Evolutionary conservation across 2,329 filamentous ascomycete species (phyloP).

Genomic region (Ramularia endophylla): DNA sequence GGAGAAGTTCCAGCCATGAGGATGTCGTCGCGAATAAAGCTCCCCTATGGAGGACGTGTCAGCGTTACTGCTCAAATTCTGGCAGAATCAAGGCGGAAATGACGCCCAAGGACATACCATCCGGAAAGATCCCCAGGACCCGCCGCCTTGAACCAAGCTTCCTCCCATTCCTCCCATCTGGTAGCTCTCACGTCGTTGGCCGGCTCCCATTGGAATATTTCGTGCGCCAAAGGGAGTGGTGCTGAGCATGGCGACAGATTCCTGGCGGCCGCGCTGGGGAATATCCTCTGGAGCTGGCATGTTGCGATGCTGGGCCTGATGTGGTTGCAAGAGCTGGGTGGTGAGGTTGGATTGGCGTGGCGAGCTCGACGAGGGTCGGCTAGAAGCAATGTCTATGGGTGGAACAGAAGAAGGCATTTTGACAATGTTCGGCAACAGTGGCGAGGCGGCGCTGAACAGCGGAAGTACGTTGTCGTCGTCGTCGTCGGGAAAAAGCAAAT

Average conservation of each 20-base stretch:
- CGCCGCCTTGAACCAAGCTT: slow-evolving; percentile 72
- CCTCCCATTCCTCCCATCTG: slow-evolving; percentile 44
- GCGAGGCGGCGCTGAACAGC: slow-evolving; percentile 20
- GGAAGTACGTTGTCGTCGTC: slow-evolving; percentile 13
- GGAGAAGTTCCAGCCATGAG: slow-evolving; percentile 97
- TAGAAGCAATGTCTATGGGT: slow-evolving; percentile 55
- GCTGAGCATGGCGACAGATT: slow-evolving; percentile 47
- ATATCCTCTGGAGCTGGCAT: slow-evolving; percentile 10
- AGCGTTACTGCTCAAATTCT: too few relatives aligned
- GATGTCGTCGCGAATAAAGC: slow-evolving; percentile 47
- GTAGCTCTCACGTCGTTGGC: slow-evolving; percentile 50
- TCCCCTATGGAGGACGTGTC: too few relatives aligned
- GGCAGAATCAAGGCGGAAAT: too few relatives aligned
- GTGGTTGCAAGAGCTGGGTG: slow-evolving; percentile 50
- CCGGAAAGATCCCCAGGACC: slow-evolving; percentile 59
- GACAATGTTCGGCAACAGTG: slow-evolving; percentile 17
- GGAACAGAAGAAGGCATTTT: slow-evolving; percentile 49
- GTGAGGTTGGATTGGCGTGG: slow-evolving; percentile 59
- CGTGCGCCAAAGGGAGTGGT: slow-evolving; percentile 52
- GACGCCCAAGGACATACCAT: slow-evolving; percentile 74
- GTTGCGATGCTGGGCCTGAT: slow-evolving; percentile 25
- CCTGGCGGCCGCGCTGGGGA: slow-evolving; percentile 42
- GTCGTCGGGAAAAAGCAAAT: slow-evolving; percentile 27
- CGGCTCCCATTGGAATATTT: slow-evolving; percentile 56
- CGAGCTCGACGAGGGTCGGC: slow-evolving; percentile 48